A percentile compares a stretch with the other conserved stretches of the same genome.
These are phyloP conservation scores for Claviceps quebecensis DNA, from an alignment of 2,329 filamentous ascomycete species.

Conservation along the genomic window DNA sequence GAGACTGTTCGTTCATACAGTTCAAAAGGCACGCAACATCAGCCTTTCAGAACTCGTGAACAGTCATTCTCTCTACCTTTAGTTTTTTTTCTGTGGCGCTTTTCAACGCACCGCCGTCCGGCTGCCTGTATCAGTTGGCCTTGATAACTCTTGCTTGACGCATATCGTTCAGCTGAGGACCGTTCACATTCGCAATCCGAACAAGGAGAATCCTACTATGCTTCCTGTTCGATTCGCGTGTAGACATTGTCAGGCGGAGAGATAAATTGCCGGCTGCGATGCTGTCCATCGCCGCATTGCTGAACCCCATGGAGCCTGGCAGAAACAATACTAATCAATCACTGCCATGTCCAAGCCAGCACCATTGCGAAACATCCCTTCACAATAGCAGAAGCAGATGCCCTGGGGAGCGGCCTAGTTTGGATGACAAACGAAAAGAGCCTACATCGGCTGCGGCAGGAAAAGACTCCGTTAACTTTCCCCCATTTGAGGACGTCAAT, in stretches of 20 bases:
- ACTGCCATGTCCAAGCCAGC: background rate
- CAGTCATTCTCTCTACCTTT: background rate
- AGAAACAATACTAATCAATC: background rate
- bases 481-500: slow-evolving; percentile 56
- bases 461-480: slow-evolving; percentile 41
- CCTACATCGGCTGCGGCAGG: background rate
- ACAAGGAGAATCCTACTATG: background rate
- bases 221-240: background rate
- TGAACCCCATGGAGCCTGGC: slow-evolving; percentile 1
- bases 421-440: background rate
- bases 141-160: background rate
- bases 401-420: background rate
- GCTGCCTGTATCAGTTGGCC: background rate
- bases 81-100: background rate
- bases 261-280: background rate
- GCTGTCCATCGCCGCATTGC: slow-evolving; percentile 2
- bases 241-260: background rate
- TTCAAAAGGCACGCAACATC: background rate
- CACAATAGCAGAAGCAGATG: background rate
- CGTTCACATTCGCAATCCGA: background rate
- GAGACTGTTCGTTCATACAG: background rate
- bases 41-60: background rate
- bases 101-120: background rate
- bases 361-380: background rate
- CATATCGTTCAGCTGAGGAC: background rate